These are phyloP conservation scores for Cairneyella variabilis DNA, from an alignment of 495 filamentous ascomycete species.

Conservation along the genomic window DNA sequence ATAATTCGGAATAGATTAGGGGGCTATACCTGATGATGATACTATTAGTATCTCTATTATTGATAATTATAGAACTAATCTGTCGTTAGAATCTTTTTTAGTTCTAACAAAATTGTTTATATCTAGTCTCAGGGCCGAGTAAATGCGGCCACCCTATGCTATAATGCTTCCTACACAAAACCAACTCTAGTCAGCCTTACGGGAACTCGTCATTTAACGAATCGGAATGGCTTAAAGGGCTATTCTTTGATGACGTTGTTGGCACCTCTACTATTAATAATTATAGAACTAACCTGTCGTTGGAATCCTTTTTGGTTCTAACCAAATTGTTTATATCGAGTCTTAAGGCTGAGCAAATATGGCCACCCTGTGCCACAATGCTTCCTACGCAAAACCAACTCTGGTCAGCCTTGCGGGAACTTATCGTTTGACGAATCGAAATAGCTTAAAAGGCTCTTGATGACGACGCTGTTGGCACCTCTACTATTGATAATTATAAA, in stretches of 20 bases:
- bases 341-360: not conserved
- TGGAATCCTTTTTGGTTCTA: not conserved
- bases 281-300: not conserved
- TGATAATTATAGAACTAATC: not conserved
- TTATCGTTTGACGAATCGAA: not conserved
- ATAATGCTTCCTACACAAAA: not conserved
- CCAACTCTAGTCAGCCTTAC: not conserved
- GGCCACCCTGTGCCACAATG: not conserved
- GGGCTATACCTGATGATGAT: no score
- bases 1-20: no score
- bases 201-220: not conserved
- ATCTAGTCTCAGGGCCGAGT: not conserved
- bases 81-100: not conserved
- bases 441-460: no score
- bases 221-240: no score
- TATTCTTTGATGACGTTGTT: no score
- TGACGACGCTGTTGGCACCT: not conserved
- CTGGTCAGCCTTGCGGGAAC: not conserved
- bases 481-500: not conserved
- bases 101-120: not conserved
- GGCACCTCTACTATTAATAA: not conserved
- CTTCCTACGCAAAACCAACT: not conserved
- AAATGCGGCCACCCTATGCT: not conserved
- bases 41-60: no score
- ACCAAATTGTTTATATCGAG: not conserved